Conservation (phyloP, 495 filamentous ascomycete genomes). For the Diplogelasinospora grovesii region DNA sequence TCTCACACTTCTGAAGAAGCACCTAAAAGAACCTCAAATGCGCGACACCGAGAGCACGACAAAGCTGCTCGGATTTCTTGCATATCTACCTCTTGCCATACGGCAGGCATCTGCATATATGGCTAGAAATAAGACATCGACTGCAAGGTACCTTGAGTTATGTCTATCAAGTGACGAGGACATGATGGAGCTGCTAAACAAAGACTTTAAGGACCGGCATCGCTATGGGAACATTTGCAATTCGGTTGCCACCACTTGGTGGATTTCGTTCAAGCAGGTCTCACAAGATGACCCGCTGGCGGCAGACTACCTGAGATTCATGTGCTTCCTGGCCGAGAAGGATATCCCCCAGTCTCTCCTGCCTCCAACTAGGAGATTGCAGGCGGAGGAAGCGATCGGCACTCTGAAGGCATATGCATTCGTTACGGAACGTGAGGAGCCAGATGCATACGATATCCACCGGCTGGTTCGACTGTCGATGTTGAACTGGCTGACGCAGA, state of each 20-base stretch:
- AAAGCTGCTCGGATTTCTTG: slow-evolving; percentile 30
- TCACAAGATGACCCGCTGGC: slow-evolving; percentile 26
- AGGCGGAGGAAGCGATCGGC: slow-evolving; percentile 27
- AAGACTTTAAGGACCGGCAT: slow-evolving; percentile 11
- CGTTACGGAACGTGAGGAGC: slow-evolving; percentile 20
- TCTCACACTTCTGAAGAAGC: slow-evolving; percentile 9
- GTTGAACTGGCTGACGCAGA: slow-evolving; percentile 36
- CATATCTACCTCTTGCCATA: slow-evolving; percentile 40
- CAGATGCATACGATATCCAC: slow-evolving; percentile 32
- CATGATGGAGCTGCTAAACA: slow-evolving; percentile 17
- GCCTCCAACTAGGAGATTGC: slow-evolving; percentile 2
- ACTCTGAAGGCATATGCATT: slow-evolving; percentile 38
- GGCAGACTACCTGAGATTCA: slow-evolving; percentile 33
- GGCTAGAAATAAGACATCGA: slow-evolving; percentile 23
- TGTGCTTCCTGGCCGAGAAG: slow-evolving; percentile 34
- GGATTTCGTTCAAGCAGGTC: slow-evolving; percentile 35
- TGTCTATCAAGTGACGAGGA: slow-evolving; percentile 15
- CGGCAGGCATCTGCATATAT: slow-evolving; percentile 43
- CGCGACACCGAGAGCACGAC: slow-evolving; percentile 3
- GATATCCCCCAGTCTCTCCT: slow-evolving; percentile 32
- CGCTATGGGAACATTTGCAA: slow-evolving; percentile 23
- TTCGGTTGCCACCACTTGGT: slow-evolving; percentile 29
- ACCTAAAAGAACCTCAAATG: slow-evolving; percentile 10
- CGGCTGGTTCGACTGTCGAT: slow-evolving; percentile 37
- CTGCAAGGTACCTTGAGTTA: slow-evolving; percentile 23